Conservation (phyloP, 805 yeast genomes). For the Nakazawaea laoshanensis region DNA sequence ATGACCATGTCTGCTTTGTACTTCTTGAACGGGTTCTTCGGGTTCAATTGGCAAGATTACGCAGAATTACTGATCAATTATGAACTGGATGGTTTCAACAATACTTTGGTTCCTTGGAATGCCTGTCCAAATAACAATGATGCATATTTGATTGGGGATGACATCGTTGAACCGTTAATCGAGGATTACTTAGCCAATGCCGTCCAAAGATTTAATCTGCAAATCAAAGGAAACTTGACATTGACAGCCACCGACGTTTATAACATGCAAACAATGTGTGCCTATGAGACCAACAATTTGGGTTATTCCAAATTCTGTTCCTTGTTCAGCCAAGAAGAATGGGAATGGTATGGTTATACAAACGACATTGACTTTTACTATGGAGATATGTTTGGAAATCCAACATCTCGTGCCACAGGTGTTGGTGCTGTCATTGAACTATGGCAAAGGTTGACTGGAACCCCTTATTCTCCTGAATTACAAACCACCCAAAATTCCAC, state of each 20-base stretch:
- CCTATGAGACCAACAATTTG: slow-evolving; percentile 30
- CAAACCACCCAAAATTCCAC: slow-evolving; percentile 9
- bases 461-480: background rate
- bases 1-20: slow-evolving; percentile 37
- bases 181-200: background rate
- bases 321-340: slow-evolving; percentile 33
- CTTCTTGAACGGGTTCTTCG: slow-evolving; percentile 43
- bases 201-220: slow-evolving; percentile 4
- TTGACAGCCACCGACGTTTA: slow-evolving; percentile 24
- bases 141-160: slow-evolving; percentile 17
- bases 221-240: slow-evolving; percentile 15
- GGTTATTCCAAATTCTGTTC: slow-evolving; percentile 32
- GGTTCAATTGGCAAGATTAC: slow-evolving; percentile 17
- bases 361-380: slow-evolving; percentile 4
- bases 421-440: slow-evolving; percentile 6
- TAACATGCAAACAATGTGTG: slow-evolving; percentile 28
- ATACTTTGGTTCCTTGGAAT: slow-evolving; percentile 13
- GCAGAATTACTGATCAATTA: slow-evolving; percentile 12
- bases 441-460: slow-evolving; percentile 6
- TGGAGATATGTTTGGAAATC: slow-evolving; percentile 5
- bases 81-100: slow-evolving; percentile 12
- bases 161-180: slow-evolving; percentile 5
- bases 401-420: slow-evolving; percentile 4
- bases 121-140: slow-evolving; percentile 14
- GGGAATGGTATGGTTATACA: slow-evolving; percentile 10